Conservation (phyloP, 768 basidiomycete species). For the Pleurotus eryngii region DNA sequence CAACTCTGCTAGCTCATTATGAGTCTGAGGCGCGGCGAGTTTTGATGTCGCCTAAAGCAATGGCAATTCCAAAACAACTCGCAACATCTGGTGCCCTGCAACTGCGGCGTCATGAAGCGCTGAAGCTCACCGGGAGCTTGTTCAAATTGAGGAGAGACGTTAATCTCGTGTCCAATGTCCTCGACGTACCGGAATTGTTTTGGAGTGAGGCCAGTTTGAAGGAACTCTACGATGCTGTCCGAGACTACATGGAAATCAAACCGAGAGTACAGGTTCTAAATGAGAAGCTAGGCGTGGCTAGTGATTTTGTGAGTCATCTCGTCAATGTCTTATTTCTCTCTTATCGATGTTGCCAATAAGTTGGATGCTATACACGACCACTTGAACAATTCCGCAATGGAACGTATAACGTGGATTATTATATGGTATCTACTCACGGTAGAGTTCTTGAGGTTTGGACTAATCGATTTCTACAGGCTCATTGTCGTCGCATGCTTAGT, state of each 20-base stretch:
- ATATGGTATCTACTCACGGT: conserved; percentile 35
- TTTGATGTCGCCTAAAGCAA: conserved; percentile 71
- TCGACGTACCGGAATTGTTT: conserved; percentile 92
- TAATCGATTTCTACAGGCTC: conserved; percentile 50
- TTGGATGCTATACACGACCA: conserved; percentile 93
- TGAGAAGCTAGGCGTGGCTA: conserved; percentile 83
- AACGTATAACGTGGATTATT: conserved; percentile 70
- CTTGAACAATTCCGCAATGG: conserved; percentile 86
- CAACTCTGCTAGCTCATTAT: conserved; percentile 85
- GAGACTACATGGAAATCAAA: conserved; percentile 93
- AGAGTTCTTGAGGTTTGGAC: not conserved
- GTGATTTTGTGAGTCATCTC: conserved; percentile 69
- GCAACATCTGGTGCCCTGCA: conserved; percentile 74
- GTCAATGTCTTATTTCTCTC: not conserved
- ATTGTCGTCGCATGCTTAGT: conserved; percentile 90
- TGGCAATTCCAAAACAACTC: conserved; percentile 81
- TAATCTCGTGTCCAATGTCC: conserved; percentile 84
- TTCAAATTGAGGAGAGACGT: conserved; percentile 89
- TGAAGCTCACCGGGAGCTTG: conserved; percentile 80
- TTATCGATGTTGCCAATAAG: conserved; percentile 33
- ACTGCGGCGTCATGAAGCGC: conserved; percentile 75
- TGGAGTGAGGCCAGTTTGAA: conserved; percentile 93
- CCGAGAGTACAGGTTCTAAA: conserved; percentile 81
- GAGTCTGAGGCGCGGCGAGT: conserved; percentile 77
- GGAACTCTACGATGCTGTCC: conserved; percentile 85